Evolutionary conservation across 108 stramenopile species (phyloP).

Genomic region (Stephanodiscus triporus): DNA sequence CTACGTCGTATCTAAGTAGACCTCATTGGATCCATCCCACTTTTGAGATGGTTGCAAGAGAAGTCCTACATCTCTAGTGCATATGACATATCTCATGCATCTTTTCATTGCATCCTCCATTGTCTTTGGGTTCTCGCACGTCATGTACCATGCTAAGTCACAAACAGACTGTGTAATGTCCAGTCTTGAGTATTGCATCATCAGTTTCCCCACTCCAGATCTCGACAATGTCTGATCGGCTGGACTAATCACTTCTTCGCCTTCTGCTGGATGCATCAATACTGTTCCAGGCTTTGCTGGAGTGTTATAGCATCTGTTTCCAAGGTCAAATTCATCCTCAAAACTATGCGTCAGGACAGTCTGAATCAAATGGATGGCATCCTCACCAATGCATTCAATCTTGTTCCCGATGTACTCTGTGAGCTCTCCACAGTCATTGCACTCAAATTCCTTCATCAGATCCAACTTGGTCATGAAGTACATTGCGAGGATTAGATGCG

Average conservation of each 20-base stretch:
- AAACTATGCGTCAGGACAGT: constrained; percentile 52
- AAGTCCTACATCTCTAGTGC: not conserved
- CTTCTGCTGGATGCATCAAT: not conserved
- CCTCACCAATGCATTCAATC: constrained; percentile 15
- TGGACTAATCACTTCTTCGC: not conserved
- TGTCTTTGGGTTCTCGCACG: not conserved
- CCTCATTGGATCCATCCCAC: constrained; percentile 2
- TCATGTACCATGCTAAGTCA: constrained; percentile 27
- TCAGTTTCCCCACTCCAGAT: constrained; percentile 37
- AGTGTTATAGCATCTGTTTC: constrained; percentile 3
- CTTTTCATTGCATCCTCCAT: constrained; percentile 20
- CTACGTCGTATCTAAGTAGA: constrained; percentile 7
- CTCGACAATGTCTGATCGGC: constrained; percentile 22
- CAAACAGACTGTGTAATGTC: constrained; percentile 46
- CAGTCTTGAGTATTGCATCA: constrained; percentile 32
- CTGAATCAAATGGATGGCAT: constrained; percentile 39
- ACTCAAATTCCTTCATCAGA: constrained; percentile 34
- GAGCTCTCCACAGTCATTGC: constrained; percentile 36
- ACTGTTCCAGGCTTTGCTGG: constrained; percentile 28
- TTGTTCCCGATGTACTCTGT: constrained; percentile 54
- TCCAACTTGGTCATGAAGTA: constrained; percentile 7
- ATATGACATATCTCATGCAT: too few relatives aligned
- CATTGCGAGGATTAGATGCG: constrained; percentile 2
- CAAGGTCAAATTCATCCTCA: constrained; percentile 33
- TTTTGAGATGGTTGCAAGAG: not conserved